Conservation (phyloP, 192 early-diverging fungal species). For the Coemansia furcata region DNA sequence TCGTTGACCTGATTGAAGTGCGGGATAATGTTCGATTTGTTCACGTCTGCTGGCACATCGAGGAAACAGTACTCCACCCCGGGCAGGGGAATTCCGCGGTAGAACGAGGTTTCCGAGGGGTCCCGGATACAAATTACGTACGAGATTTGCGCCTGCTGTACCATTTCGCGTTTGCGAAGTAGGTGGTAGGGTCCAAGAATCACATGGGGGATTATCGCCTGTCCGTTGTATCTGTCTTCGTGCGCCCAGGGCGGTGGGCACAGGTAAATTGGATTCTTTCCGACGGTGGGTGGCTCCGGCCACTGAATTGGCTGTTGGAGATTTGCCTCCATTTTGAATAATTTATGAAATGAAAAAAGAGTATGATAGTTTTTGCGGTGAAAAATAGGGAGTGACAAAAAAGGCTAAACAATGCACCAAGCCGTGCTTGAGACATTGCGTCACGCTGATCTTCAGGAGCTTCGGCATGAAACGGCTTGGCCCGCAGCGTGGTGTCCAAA, state of each 20-base stretch:
- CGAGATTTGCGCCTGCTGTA: slow-evolving; percentile 62
- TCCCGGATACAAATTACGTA: slow-evolving; percentile 81
- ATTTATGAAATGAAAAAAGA: background rate
- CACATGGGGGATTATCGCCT: slow-evolving; percentile 52
- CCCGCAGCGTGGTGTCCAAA: background rate
- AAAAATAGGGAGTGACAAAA: background rate
- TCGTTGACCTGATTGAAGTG: slow-evolving; percentile 63
- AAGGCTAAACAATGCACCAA: too few species aligned
- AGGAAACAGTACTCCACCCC: slow-evolving; percentile 66
- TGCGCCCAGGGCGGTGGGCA: slow-evolving; percentile 34
- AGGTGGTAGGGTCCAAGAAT: slow-evolving; percentile 78
- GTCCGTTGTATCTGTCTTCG: slow-evolving; percentile 41
- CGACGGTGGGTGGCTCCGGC: slow-evolving; percentile 26
- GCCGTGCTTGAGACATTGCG: background rate
- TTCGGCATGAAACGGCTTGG: background rate
- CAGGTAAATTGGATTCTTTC: slow-evolving; percentile 24
- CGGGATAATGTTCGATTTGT: slow-evolving; percentile 78
- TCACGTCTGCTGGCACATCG: slow-evolving; percentile 73
- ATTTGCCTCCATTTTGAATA: background rate
- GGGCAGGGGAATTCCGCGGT: slow-evolving; percentile 55
- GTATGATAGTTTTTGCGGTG: background rate
- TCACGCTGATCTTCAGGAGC: background rate
- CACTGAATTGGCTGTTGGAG: slow-evolving; percentile 10
- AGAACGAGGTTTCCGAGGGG: slow-evolving; percentile 60
- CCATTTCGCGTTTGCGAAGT: slow-evolving; percentile 57